These are phyloP conservation scores for Venturia oleaginea DNA, from an alignment of 2,329 filamentous ascomycete species.

Conservation along the genomic window DNA sequence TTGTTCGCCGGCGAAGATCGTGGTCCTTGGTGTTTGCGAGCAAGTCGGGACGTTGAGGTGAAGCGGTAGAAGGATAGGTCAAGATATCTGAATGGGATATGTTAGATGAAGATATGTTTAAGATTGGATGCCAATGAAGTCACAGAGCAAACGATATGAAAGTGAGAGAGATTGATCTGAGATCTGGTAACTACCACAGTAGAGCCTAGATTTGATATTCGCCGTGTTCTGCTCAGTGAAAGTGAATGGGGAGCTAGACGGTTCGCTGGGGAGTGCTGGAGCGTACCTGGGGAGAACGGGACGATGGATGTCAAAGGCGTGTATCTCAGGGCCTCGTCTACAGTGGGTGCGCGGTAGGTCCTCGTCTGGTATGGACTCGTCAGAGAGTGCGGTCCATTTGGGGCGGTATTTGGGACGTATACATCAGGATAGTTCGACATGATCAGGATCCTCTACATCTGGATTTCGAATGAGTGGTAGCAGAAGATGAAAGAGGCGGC, in stretches of 20 bases:
- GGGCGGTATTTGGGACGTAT: background rate
- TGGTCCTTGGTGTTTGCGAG: conserved; percentile 24
- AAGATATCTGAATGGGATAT: conserved; percentile 31
- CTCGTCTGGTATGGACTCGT: background rate
- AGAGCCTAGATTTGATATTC: background rate
- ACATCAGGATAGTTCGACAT: background rate
- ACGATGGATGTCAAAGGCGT: conserved; percentile 73
- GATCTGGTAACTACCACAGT: background rate
- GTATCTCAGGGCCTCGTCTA: conserved; percentile 72
- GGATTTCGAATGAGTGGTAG: background rate
- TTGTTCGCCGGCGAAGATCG: conserved; percentile 20
- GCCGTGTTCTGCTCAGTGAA: background rate
- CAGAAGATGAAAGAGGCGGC: background rate
- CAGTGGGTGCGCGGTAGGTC: conserved; percentile 35
- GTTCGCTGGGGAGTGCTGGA: conserved; percentile 6
- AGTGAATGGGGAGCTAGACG: conserved; percentile 1
- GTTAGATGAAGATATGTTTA: conserved; percentile 7
- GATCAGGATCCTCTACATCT: background rate
- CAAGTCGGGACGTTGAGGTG: conserved; percentile 29
- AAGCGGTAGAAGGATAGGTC: conserved; percentile 34
- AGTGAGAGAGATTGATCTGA: background rate
- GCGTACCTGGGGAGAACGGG: conserved; percentile 64
- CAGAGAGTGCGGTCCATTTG: background rate
- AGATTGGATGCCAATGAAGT: background rate
- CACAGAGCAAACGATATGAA: background rate